A percentile compares a stretch with the other conserved stretches of the same genome.
Conservation (phyloP, 225 moss, liverwort and hornwort genomes). For the Sphagnum contortum region DNA sequence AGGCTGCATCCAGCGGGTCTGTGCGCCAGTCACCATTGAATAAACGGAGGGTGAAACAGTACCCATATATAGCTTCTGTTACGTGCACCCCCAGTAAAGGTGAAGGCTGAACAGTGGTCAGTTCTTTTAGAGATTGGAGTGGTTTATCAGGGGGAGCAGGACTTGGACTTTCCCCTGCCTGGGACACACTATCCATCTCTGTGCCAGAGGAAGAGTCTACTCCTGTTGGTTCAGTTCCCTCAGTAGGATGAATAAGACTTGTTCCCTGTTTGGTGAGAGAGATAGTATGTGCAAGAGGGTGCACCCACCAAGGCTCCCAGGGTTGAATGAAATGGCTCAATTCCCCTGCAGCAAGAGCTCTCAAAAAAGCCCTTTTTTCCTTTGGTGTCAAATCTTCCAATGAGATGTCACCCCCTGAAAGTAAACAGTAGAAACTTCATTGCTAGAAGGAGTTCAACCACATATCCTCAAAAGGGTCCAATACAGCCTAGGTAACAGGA, state of each 20-base stretch:
- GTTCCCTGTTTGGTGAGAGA: constrained; percentile 53
- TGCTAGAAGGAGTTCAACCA: too few relatives aligned
- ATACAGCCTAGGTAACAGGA: too few relatives aligned
- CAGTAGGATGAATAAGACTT: constrained; percentile 41
- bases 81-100: constrained; percentile 65
- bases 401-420: constrained; percentile 50
- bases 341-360: constrained; percentile 70
- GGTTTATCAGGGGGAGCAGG: constrained; percentile 61
- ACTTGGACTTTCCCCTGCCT: constrained; percentile 25
- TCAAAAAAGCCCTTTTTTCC: constrained; percentile 68
- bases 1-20: constrained; percentile 73
- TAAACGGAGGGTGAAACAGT: constrained; percentile 75
- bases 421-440: neutral
- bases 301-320: constrained; percentile 96
- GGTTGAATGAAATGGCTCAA: constrained; percentile 76
- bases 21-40: constrained; percentile 85
- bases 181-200: constrained; percentile 11
- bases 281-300: constrained; percentile 57
- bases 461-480: too few relatives aligned
- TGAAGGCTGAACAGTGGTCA: constrained; percentile 64
- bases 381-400: constrained; percentile 58
- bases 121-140: constrained; percentile 44
- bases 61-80: constrained; percentile 60
- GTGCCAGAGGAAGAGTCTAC: constrained; percentile 9
- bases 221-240: constrained; percentile 8